phyloP scores from a whole-genome alignment of 495 filamentous ascomycete genomes.

The Penicillium alfredii region DNA sequence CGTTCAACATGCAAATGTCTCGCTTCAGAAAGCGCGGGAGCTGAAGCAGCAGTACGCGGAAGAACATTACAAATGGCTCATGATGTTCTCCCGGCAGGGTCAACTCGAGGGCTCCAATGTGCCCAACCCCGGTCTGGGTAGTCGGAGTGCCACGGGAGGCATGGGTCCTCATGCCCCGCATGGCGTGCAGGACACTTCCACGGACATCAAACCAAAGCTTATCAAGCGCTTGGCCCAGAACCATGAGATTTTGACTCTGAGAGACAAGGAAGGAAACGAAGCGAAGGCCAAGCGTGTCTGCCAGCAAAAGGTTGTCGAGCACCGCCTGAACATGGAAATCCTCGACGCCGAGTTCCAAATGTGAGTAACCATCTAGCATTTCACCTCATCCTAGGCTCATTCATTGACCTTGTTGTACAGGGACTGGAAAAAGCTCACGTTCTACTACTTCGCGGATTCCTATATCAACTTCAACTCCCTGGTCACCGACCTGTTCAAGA shows the following conservation, averaged over 20 bases:
- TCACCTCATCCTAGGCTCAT: not conserved
- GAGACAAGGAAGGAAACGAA: slow-evolving; percentile 95
- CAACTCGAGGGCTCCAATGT: slow-evolving; percentile 58
- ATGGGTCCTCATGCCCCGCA: slow-evolving; percentile 67
- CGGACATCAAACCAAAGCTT: slow-evolving; percentile 86
- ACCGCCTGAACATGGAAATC: slow-evolving; percentile 95
- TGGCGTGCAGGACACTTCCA: slow-evolving; percentile 66
- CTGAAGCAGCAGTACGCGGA: slow-evolving; percentile 83
- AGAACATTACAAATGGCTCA: slow-evolving; percentile 93
- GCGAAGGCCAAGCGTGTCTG: slow-evolving; percentile 96
- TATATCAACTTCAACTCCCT: slow-evolving; percentile 99
- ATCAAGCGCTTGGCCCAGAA: slow-evolving; percentile 89
- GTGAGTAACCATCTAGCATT: slow-evolving; percentile 49
- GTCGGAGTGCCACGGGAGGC: slow-evolving; percentile 60
- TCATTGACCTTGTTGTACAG: slow-evolving; percentile 37
- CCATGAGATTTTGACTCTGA: slow-evolving; percentile 79
- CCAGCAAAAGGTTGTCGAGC: slow-evolving; percentile 91
- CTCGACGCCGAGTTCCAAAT: slow-evolving; percentile 99
- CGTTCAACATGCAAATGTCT: slow-evolving; percentile 78
- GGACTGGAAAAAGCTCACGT: slow-evolving; percentile 98
- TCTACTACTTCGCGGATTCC: slow-evolving; percentile 95
- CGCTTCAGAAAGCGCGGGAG: slow-evolving; percentile 76
- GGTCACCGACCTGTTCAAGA: slow-evolving; percentile 95
- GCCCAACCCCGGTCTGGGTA: slow-evolving; percentile 45
- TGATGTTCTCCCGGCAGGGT: slow-evolving; percentile 82